These are phyloP conservation scores for Penicillium verhagenii DNA, from an alignment of 495 filamentous ascomycete genomes.

Conservation along the genomic window DNA sequence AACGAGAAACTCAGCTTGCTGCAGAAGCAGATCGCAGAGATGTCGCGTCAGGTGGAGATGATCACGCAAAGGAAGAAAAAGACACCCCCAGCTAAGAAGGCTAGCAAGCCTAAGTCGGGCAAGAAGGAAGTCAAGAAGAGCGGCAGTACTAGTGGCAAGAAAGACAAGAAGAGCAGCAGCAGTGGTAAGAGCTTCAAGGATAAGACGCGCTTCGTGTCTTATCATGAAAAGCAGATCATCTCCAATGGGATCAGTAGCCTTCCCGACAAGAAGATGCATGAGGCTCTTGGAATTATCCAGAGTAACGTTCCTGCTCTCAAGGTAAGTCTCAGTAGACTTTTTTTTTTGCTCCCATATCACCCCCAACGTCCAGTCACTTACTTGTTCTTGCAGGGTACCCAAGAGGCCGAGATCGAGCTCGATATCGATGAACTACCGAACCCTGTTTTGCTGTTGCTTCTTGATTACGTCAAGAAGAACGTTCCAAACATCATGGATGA, in stretches of 20 bases:
- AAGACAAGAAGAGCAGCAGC: slow-evolving; percentile 43
- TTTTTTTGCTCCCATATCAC: not conserved
- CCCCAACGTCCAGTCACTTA: not conserved
- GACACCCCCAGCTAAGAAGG: slow-evolving; percentile 60
- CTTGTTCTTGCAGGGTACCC: slow-evolving; percentile 49
- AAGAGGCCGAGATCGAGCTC: slow-evolving; percentile 84
- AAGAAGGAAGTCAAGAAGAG: slow-evolving; percentile 56
- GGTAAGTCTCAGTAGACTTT: slow-evolving; percentile 34
- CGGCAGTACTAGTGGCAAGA: slow-evolving; percentile 38
- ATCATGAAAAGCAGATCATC: slow-evolving; percentile 81
- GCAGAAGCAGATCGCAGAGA: slow-evolving; percentile 62
- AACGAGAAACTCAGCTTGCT: slow-evolving; percentile 66
- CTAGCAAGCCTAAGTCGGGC: slow-evolving; percentile 48
- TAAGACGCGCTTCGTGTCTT: slow-evolving; percentile 57
- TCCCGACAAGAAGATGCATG: slow-evolving; percentile 67
- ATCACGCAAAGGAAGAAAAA: slow-evolving; percentile 62
- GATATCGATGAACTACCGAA: slow-evolving; percentile 84
- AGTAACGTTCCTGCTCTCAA: slow-evolving; percentile 77
- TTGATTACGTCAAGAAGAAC: slow-evolving; percentile 70
- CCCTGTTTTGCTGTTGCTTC: slow-evolving; percentile 70
- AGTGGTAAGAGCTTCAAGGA: slow-evolving; percentile 46
- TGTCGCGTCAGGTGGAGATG: slow-evolving; percentile 54
- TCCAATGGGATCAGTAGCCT: slow-evolving; percentile 75
- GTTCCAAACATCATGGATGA: slow-evolving; percentile 55
- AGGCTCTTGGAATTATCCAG: slow-evolving; percentile 87